Evolutionary conservation across 2,329 filamentous ascomycete genomes (phyloP), one percentile per base, ranked within the genome.

Genomic region (Chaetomium olivaceum): DNA sequence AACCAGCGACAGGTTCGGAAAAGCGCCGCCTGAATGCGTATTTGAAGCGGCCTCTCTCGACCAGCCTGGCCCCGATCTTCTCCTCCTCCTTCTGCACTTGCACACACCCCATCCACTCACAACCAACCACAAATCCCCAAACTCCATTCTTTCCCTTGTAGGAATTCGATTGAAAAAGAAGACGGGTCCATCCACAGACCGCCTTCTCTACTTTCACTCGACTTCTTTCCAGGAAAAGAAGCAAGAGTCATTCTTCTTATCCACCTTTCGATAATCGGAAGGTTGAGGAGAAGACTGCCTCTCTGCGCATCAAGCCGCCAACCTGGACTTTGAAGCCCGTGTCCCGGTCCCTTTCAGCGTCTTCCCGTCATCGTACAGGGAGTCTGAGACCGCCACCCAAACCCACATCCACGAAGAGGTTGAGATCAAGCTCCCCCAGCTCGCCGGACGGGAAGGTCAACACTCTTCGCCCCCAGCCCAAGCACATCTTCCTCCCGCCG

Each of bases 281-380:
- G 79, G 78, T 79, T 73, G 78, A 80, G 74, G 75, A 77, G 78
- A 77, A 80, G 78, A 79, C 74, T 70, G 67, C 69, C 74, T 79
- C 77, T 79, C 77, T 77, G 74, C 77, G 76, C 78, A 74, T 83
- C 88, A 91, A 89, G 89, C 90, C 90, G 92, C 85, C 92, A 97
- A 92, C 86, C 93, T 97, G 93, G 93, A 97, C 92, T 97, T 96
- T 95, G 93, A 97, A 91, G 93, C 93, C 84, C 91, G 93, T 83
- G 91, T 97, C 83, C 92, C 94, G 87, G 95, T 98, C 84, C 94
- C 94, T 85, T 96, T 97, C 89, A 97, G 92, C 93, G 83, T 98
- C 97, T 74, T 74, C 71, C 72, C 72, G 62, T 73, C 74, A 51
- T 75, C 75, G 61, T 77, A 77, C 74, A 73, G 73, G 73, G 76